These are phyloP conservation scores for Zymoseptoria brevis DNA, from an alignment of 2,329 filamentous ascomycete genomes.

Conservation along the genomic window DNA sequence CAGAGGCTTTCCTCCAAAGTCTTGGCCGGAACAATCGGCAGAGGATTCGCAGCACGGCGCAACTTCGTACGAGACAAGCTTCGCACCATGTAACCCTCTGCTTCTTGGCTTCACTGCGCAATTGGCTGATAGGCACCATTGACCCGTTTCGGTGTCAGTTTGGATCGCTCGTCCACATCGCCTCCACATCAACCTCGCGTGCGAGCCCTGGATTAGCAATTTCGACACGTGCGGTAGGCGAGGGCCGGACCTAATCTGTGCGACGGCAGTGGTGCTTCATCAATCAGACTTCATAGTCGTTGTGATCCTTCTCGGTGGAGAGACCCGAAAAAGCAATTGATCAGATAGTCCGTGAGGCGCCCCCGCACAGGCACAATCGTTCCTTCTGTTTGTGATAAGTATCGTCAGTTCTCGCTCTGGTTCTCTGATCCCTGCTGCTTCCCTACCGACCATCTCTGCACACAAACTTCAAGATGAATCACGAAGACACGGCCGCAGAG, in stretches of 20 bases:
- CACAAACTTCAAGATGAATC: conserved; percentile 8
- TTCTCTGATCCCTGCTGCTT: neutral
- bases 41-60: neutral
- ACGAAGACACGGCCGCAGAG: conserved; percentile 24
- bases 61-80: neutral
- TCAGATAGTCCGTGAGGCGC: neutral
- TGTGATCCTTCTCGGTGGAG: neutral
- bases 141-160: neutral
- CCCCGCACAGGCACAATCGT: neutral
- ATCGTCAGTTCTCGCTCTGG: neutral
- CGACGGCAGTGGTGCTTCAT: neutral
- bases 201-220: neutral
- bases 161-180: neutral
- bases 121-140: neutral
- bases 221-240: too few species aligned
- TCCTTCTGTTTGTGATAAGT: neutral
- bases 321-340: neutral
- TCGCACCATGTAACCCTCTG: neutral
- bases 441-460: neutral
- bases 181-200: neutral
- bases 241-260: neutral
- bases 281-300: too few species aligned
- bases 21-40: neutral
- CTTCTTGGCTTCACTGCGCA: neutral
- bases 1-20: neutral